Evolutionary conservation across 2,329 filamentous ascomycete genomes (phyloP).

Genomic region (Harringtonia aguacate): DNA sequence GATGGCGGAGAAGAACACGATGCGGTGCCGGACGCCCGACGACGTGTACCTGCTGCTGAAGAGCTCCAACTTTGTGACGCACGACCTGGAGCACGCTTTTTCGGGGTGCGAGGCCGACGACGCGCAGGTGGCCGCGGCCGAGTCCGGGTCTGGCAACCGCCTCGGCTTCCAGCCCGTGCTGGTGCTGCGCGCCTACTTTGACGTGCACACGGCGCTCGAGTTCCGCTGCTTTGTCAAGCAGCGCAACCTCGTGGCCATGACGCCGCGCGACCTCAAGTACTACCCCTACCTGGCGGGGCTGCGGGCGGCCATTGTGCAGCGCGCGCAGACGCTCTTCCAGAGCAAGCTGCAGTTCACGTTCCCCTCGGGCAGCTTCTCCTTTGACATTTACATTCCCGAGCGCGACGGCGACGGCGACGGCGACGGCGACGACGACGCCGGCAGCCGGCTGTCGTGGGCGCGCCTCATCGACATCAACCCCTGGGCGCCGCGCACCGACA

Average conservation of each 20-base stretch:
- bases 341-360: constrained; percentile 65
- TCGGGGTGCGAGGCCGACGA: too few species aligned
- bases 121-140: too few species aligned
- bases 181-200: constrained; percentile 79
- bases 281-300: constrained; percentile 68
- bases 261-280: constrained; percentile 82
- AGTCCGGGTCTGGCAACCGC: constrained; percentile 19
- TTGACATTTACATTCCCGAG: constrained; percentile 86
- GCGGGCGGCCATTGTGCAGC: constrained; percentile 53
- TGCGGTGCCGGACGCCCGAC: constrained; percentile 80
- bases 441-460: constrained; percentile 55
- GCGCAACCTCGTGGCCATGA: constrained; percentile 68
- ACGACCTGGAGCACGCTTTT: constrained; percentile 89
- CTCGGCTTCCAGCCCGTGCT: constrained; percentile 61
- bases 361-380: constrained; percentile 72
- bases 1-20: constrained; percentile 68
- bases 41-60: constrained; percentile 93
- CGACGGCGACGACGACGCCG: constrained; percentile 16
- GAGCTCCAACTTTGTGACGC: constrained; percentile 86
- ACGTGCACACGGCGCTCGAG: constrained; percentile 80
- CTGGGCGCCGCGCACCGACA: constrained; percentile 84
- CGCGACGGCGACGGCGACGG: constrained; percentile 32
- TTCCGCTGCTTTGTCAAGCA: constrained; percentile 93
- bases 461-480: constrained; percentile 92
- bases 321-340: constrained; percentile 69